Base-by-base conservation (phyloP, 306 rosid species). In the Quillaja saponaria region DNA sequence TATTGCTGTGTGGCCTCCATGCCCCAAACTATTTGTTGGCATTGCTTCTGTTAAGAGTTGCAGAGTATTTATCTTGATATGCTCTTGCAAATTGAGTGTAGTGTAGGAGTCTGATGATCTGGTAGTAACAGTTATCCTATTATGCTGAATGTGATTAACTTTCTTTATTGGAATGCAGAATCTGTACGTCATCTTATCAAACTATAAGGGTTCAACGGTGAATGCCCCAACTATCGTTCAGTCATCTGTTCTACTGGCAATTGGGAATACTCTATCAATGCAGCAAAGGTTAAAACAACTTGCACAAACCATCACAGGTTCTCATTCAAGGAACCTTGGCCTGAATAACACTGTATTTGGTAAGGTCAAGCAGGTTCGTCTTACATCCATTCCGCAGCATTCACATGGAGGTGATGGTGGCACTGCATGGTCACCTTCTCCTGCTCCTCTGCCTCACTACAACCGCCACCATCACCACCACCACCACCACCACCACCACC, bases 331-430 rank as follows among this genome's bases (percentile, higher is more conserved):
- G 79, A 91, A 91, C 77, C 91, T 91, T 44, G 97, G 97, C 76
- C 80, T 91, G 78, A 85, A 91, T 63, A 76, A 91, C 71, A 81
- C 96, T 13, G 81, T 81, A 46, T 91, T 91, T 76, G 97, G 97
- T 21, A 82, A 65, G 76, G 97, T 91, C 52, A 91, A 91, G 83
- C 97, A 85, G 75, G 97, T 91, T 60, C 88, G 77, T 18, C 95
- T 91, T 64, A 87, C 97, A 44, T 80, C 95, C 31, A 61, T 80
- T 60, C 78, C 77, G 74, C 87, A 82, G 62, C 91, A 86, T 64
- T 86, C 85, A 61, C 80, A 81, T 40, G 91, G 95, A 20, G 81
- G 75, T 44, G 79, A 78, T 41, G 53, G 74, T 37, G 72, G 83
- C 37, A 58, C 85, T 31, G 49, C 61, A 1, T 63, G 73, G 55